These are phyloP conservation scores for Circinella minor DNA, from an alignment of 371 early-diverging fungal species.

Conservation along the genomic window DNA sequence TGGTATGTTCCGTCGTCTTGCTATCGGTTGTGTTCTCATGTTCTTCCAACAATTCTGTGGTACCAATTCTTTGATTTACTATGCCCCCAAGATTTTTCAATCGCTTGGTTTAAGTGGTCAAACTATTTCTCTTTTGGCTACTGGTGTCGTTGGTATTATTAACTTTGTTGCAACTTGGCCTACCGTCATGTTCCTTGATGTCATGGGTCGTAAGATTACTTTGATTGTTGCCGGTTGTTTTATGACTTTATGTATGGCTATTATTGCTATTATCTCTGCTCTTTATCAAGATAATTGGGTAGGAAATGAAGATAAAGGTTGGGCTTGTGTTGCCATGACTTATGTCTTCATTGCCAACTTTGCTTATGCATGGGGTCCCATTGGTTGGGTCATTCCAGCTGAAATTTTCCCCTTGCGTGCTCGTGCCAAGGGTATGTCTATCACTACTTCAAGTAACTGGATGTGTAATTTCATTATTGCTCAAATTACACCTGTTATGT, in stretches of 20 bases:
- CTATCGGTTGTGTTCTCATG: conserved; percentile 71
- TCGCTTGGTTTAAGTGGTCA: conserved; percentile 63
- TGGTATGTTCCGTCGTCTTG: conserved; percentile 64
- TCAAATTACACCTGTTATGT: conserved; percentile 25
- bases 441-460: conserved; percentile 93
- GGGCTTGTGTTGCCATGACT: conserved; percentile 57
- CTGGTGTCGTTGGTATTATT: conserved; percentile 73
- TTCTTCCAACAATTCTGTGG: conserved; percentile 78
- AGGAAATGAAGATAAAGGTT: conserved; percentile 33
- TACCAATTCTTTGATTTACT: conserved; percentile 76
- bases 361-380: conserved; percentile 68
- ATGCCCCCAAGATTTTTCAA: conserved; percentile 72
- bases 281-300: conserved; percentile 40
- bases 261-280: conserved; percentile 44
- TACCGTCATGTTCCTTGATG: conserved; percentile 72
- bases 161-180: conserved; percentile 58
- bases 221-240: conserved; percentile 50
- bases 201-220: conserved; percentile 65
- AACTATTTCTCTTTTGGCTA: conserved; percentile 63
- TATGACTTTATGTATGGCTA: conserved; percentile 38
- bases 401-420: conserved; percentile 82
- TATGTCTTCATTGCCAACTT: conserved; percentile 68
- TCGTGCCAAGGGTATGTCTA: conserved; percentile 82
- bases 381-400: conserved; percentile 90
- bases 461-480: conserved; percentile 58